These are phyloP conservation scores for Yarrowia hollandica DNA, from an alignment of 805 yeast species.

Conservation along the genomic window DNA sequence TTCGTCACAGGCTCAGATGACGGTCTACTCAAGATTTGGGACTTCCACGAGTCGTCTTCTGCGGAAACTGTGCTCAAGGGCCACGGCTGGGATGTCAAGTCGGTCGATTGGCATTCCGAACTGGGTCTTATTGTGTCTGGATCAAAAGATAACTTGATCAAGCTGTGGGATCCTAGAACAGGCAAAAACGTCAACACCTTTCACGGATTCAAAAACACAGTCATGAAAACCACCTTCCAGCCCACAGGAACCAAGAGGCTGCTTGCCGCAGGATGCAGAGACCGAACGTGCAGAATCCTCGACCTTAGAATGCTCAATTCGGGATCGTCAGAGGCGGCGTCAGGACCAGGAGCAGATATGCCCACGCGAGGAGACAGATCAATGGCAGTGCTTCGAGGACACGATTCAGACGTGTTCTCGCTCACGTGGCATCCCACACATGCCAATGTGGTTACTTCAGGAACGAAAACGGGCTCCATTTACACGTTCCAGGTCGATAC, in stretches of 20 bases:
- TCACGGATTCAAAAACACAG: constrained; percentile 92
- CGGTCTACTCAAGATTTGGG: constrained; percentile 87
- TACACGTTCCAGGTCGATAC: constrained; percentile 69
- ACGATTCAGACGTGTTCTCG: constrained; percentile 80
- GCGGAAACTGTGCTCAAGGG: constrained; percentile 73
- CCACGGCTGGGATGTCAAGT: constrained; percentile 98
- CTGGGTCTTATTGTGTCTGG: constrained; percentile 88
- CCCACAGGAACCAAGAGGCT: constrained; percentile 70
- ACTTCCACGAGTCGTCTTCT: constrained; percentile 57
- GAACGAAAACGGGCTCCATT: constrained; percentile 86
- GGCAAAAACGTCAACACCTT: constrained; percentile 73
- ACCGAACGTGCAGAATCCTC: constrained; percentile 81
- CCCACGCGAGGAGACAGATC: constrained; percentile 47
- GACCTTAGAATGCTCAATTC: constrained; percentile 74
- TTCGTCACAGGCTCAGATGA: constrained; percentile 96
- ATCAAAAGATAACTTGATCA: constrained; percentile 89
- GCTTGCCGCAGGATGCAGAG: constrained; percentile 85
- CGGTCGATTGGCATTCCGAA: constrained; percentile 94
- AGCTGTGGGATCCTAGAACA: constrained; percentile 92
- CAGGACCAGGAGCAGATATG: constrained; percentile 4
- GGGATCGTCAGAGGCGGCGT: not conserved
- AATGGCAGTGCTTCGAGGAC: constrained; percentile 67
- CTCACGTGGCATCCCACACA: constrained; percentile 93
- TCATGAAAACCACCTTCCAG: constrained; percentile 83
- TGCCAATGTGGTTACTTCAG: constrained; percentile 73